These are phyloP conservation scores for Juncus effusus DNA, from an alignment of 176 grass and related monocot genomes.

Conservation along the genomic window DNA sequence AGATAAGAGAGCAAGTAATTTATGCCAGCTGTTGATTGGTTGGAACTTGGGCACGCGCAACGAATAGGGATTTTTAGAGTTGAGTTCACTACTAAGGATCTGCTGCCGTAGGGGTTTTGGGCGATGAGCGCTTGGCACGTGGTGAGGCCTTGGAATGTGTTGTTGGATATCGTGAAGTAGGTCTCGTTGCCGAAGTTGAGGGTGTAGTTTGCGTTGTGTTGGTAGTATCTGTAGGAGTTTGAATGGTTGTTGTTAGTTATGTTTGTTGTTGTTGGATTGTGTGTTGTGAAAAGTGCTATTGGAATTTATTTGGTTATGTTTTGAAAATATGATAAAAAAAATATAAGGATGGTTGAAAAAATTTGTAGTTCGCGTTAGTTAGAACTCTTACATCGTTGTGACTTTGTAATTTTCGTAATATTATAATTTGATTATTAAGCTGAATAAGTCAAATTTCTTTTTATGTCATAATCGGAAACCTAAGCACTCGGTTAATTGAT, in stretches of 20 bases:
- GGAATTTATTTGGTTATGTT: too few relatives aligned
- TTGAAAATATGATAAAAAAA: too few relatives aligned
- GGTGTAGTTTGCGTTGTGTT: conserved; percentile 62
- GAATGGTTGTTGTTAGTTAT: background rate
- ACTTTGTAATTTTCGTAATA: too few relatives aligned
- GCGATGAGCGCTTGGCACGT: conserved; percentile 78
- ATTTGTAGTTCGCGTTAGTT: too few relatives aligned
- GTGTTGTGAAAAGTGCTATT: too few relatives aligned
- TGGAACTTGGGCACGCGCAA: conserved; percentile 62
- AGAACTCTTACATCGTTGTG: too few relatives aligned
- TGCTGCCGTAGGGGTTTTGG: conserved; percentile 50
- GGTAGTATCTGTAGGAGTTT: conserved; percentile 37
- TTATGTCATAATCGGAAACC: too few relatives aligned
- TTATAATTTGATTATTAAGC: too few relatives aligned
- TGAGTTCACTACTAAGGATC: conserved; percentile 1
- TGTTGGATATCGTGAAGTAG: conserved; percentile 65
- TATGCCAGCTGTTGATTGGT: conserved; percentile 39
- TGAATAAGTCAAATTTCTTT: too few relatives aligned
- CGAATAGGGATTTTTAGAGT: conserved; percentile 55
- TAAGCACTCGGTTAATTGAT: too few relatives aligned
- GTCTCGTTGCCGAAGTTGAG: conserved; percentile 25
- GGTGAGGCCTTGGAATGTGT: conserved; percentile 81
- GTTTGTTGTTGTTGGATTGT: too few relatives aligned
- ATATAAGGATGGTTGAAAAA: too few relatives aligned
- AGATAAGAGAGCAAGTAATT: conserved; percentile 58